phyloP scores from a whole-genome alignment of 306 rosid genomes.

The Fragaria iinumae region DNA sequence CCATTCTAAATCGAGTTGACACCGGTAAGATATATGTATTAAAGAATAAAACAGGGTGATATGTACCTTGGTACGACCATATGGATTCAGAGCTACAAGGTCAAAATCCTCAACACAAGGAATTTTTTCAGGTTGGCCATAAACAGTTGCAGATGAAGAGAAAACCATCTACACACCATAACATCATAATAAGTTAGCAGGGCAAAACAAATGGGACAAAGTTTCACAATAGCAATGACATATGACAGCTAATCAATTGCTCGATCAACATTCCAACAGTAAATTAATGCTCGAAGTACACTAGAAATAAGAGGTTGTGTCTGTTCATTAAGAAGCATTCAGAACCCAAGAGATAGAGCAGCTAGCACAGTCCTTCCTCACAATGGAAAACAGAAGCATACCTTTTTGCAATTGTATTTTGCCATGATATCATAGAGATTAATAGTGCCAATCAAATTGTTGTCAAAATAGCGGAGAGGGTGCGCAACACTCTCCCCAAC shows the following conservation, averaged over 20 bases:
- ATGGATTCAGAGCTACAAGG: constrained; percentile 79
- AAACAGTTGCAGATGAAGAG: constrained; percentile 92
- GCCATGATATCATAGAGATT: constrained; percentile 83
- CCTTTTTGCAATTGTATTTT: constrained; percentile 79
- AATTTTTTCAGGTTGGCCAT: constrained; percentile 84
- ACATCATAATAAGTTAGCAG: constrained; percentile 7
- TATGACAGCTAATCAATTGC: not conserved
- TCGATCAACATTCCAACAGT: not conserved
- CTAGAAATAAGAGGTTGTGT: not conserved
- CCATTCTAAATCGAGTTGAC: not conserved
- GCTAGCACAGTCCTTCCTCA: no score
- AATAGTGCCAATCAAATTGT: constrained; percentile 74
- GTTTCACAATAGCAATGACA: not conserved
- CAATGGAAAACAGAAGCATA: constrained; percentile 1
- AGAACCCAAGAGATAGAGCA: not conserved
- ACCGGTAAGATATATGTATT: not conserved
- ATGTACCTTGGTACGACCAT: constrained; percentile 83
- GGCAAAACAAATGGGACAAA: not conserved
- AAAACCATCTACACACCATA: constrained; percentile 69
- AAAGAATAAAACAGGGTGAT: not conserved
- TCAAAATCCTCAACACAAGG: constrained; percentile 81
- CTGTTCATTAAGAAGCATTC: not conserved
- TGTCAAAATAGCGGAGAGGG: constrained; percentile 68
- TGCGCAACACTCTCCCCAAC: constrained; percentile 81
- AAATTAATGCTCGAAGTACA: not conserved